Evolutionary conservation across 805 yeast genomes (phyloP).

Genomic region (Candida schatavii): DNA sequence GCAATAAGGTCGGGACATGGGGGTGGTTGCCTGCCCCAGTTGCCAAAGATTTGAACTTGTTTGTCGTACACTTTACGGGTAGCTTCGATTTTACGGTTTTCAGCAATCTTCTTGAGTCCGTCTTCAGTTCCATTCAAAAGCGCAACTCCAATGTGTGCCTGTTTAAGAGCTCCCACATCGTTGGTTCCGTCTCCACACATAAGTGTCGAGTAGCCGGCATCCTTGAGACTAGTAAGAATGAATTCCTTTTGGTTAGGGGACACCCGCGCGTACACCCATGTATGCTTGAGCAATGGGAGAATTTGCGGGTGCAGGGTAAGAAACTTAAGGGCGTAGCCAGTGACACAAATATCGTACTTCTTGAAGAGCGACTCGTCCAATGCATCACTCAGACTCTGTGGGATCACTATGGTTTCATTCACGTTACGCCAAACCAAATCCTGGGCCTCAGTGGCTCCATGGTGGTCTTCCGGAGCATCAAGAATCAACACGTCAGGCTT

Average conservation of each 20-base stretch:
- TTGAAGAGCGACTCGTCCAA: constrained; percentile 57
- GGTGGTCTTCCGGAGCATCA: constrained; percentile 77
- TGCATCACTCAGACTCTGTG: constrained; percentile 58
- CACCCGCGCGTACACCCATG: constrained; percentile 98
- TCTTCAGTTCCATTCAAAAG: constrained; percentile 94
- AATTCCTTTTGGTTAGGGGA: constrained; percentile 96
- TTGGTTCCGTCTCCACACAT: constrained; percentile 99
- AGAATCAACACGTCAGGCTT: constrained; percentile 81
- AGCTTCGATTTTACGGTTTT: constrained; percentile 66
- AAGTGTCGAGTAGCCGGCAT: constrained; percentile 85
- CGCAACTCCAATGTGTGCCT: constrained; percentile 98
- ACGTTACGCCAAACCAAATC: constrained; percentile 83
- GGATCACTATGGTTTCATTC: constrained; percentile 67
- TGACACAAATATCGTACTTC: constrained; percentile 80
- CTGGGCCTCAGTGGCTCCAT: constrained; percentile 42
- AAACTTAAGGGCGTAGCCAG: constrained; percentile 82
- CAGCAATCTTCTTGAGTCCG: constrained; percentile 84
- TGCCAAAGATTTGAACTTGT: constrained; percentile 72
- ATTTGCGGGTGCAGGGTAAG: constrained; percentile 69
- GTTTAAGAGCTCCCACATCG: constrained; percentile 98
- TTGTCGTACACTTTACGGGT: constrained; percentile 71
- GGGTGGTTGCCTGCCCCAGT: constrained; percentile 83
- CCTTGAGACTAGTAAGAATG: constrained; percentile 77
- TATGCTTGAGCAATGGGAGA: constrained; percentile 70
- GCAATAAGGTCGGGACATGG: constrained; percentile 87